Evolutionary conservation across 192 early-diverging fungal genomes (phyloP), one percentile per base, ranked within the genome.

Genomic region (Umbelopsis sp.): DNA sequence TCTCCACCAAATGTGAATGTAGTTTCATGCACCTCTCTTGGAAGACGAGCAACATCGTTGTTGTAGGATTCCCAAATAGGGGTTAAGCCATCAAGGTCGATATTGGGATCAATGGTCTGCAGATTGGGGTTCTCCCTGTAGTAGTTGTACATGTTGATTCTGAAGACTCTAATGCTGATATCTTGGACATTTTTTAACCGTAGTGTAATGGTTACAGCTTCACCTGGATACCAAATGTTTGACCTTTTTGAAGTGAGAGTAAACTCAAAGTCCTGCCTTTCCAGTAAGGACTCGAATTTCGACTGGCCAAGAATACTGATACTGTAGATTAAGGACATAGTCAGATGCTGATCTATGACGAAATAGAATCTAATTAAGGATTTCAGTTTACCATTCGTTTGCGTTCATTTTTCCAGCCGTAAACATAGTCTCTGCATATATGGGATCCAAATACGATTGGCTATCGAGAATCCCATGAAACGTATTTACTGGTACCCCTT

Each of bases 21-120:
- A 5, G 74, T 72, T 38, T 76, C 45, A 2, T 73, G 68, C 14
- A 74, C 17, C 14, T 47, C 72, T 1, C 81, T 22, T 34, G 73
- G 41, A 24, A 72, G 65, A 16, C 53, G 9, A 6, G 56, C 8
- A n/a, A 34, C 24, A 9, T 70, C 53, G 14, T 66, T 68, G 0
- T 73, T 51, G 34, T 70, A 34, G 7, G 70, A 32, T 52, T 86
- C 84, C 78, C 78, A 83, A 41, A 78, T 77, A 5, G 84, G 80
- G n/a, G 71, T 80, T 51, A 86, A 51, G 11, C 84, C 82, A 72
- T 83, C 82, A 31, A 86, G 53, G 38, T 77, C 67, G 72, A 71
- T 34, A 50, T 44, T 22, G 62, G 47, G 29, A 12, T 50, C 73
- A 3, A 56, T 44, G 11, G 72, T 53, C 24, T 77, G 59, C 8